Evolutionary conservation across 176 grass and related monocot species (phyloP), one percentile per base, ranked within the genome.

Genomic region (Avena insularis): DNA sequence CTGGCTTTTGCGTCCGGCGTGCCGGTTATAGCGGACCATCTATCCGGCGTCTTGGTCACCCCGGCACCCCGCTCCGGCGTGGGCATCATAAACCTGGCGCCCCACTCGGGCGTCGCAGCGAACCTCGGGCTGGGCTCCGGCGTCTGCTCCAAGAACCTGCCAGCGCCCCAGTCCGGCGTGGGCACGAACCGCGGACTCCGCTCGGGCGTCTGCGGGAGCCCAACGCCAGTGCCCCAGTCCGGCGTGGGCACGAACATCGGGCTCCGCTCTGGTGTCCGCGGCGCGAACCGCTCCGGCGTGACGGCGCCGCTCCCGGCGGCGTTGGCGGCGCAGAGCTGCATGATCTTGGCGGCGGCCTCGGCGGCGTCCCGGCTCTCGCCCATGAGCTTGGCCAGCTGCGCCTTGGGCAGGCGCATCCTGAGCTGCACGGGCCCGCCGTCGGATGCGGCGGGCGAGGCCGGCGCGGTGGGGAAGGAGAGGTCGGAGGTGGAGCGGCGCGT

Each of bases 401-500:
- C 91, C 89, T 93, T 97, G 23, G 95, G 95, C 63, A 97, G 84
- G 56, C 89, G 83, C 95, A 97, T 92, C 75, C 74, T 58, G 80
- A 98, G 66, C 27, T 89, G 84, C 12, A 94, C 63, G 0, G 85
- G 86, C 20, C 87, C 91, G 2, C 90, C 90, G 20, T 87, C 85
- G 20, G 91, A 88, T 9, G 86, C 71, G 3, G 75, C 29, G 49
- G 80, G 90, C 2, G 88, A 84, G 1, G 79, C 12, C 15, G 86
- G 83, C 13, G 86, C 91, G 25, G 54, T 65, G 10, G 88, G 82
- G 51, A 95, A 71, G 70, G 85, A 85, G 36, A 97, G 80, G 62
- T 95, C 96, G 5, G 96, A 98, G 78, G 93, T 93, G 88, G 96
- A 91, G 1, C 96, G 93, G 55, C 96, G 91, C 8, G 93, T 87